Percentiles rank a stretch among this genome's conserved stretches.
phyloP scores from a whole-genome alignment of 148 eudicot species.

The Rhododendron henanense region DNA sequence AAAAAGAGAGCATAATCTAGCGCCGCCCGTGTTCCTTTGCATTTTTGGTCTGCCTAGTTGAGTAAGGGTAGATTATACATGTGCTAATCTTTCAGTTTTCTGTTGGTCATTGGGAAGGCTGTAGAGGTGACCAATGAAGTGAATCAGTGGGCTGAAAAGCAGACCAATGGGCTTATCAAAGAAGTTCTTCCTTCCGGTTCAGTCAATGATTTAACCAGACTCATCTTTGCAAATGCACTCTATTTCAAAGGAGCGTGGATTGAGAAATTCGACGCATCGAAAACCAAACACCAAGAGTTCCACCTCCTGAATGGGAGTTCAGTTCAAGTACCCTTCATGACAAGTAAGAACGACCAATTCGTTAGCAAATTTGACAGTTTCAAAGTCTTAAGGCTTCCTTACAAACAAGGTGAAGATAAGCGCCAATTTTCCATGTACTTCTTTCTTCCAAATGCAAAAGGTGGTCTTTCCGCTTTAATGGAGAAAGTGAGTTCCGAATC shows the following conservation, averaged over 20 bases:
- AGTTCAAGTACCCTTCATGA: constrained; percentile 75
- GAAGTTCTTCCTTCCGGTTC: constrained; percentile 73
- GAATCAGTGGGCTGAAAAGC: constrained; percentile 75
- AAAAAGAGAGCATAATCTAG: no score
- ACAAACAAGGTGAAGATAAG: constrained; percentile 64
- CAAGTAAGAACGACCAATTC: constrained; percentile 57
- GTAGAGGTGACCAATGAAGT: constrained; percentile 58
- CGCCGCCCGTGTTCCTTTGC: no score
- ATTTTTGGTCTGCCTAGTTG: neutral
- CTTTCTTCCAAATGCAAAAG: constrained; percentile 49
- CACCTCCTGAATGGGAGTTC: constrained; percentile 61
- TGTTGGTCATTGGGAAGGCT: constrained; percentile 39
- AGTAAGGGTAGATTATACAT: neutral
- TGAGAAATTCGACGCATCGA: constrained; percentile 57
- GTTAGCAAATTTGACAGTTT: constrained; percentile 48
- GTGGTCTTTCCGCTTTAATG: constrained; percentile 52
- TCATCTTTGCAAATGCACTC: constrained; percentile 75
- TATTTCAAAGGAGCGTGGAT: constrained; percentile 88
- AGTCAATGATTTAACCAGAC: constrained; percentile 54
- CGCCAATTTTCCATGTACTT: constrained; percentile 41
- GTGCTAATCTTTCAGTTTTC: constrained; percentile 2
- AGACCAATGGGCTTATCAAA: constrained; percentile 77
- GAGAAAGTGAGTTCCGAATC: constrained; percentile 49
- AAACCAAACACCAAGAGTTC: constrained; percentile 54
- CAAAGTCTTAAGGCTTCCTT: constrained; percentile 65